A percentile compares a stretch with the other conserved stretches of the same genome.
phyloP scores from a whole-genome alignment of 1,139 yeast genomes.

The Magnusiomyces magnusii region DNA sequence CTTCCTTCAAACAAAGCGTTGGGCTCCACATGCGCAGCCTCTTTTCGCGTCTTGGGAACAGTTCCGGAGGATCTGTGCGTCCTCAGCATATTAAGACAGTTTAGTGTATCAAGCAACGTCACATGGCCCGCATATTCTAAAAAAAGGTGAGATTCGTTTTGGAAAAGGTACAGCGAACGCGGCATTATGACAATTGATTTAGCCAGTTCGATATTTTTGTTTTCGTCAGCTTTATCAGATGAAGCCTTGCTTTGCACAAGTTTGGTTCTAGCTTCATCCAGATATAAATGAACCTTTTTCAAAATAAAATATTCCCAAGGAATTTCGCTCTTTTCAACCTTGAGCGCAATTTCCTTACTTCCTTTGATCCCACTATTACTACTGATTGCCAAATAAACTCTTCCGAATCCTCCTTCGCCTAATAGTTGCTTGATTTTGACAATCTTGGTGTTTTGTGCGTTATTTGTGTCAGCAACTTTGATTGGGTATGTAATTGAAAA shows the following conservation, averaged over 20 bases:
- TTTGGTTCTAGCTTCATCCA: neutral
- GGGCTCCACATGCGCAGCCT: neutral
- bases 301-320: constrained; percentile 81
- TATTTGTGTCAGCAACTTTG: neutral
- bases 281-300: constrained; percentile 36
- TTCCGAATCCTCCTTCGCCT: constrained; percentile 77
- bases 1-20: neutral
- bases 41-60: neutral
- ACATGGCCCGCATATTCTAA: constrained; percentile 69
- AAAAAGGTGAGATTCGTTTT: constrained; percentile 68
- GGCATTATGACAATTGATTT: constrained; percentile 45
- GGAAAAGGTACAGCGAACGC: constrained; percentile 47
- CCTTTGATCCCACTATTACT: constrained; percentile 32
- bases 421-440: constrained; percentile 45
- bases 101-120: constrained; percentile 66
- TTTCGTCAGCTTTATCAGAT: neutral
- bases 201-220: constrained; percentile 40
- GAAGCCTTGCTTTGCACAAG: neutral
- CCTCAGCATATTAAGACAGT: constrained; percentile 24
- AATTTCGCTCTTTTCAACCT: constrained; percentile 62
- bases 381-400: constrained; percentile 54
- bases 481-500: neutral
- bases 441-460: constrained; percentile 19
- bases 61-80: neutral
- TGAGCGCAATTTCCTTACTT: constrained; percentile 44